Evolutionary conservation across 306 rosid species (phyloP).

Genomic region (Cicer chorassanicum): DNA sequence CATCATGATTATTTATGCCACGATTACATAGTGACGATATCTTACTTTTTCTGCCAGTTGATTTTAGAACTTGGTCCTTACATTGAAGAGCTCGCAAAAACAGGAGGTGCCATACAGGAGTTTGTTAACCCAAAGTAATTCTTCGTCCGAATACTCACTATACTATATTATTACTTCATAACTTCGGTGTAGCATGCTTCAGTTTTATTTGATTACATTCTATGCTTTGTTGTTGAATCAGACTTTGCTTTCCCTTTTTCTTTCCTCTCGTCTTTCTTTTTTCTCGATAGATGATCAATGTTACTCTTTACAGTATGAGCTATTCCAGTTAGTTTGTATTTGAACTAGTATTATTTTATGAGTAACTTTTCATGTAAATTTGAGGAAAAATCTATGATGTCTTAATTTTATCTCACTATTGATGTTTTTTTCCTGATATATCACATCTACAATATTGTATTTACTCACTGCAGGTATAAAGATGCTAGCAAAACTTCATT

Average conservation of each 20-base stretch:
- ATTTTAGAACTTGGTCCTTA: conserved; percentile 91
- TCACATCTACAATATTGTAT: conserved; percentile 18
- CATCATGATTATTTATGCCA: conserved; percentile 39
- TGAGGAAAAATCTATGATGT: conserved; percentile 22
- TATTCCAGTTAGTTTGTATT: conserved; percentile 14
- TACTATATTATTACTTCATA: conserved; percentile 32
- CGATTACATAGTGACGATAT: conserved; percentile 29
- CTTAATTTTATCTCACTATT: not conserved
- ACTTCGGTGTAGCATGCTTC: conserved; percentile 27
- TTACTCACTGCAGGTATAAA: conserved; percentile 72
- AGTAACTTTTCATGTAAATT: conserved; percentile 10
- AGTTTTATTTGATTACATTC: conserved; percentile 20
- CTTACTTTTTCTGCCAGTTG: conserved; percentile 62
- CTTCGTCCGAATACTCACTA: conserved; percentile 38
- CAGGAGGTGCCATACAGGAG: conserved; percentile 87
- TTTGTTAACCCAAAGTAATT: conserved; percentile 96
- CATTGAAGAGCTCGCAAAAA: conserved; percentile 87
- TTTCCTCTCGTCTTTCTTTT: not conserved
- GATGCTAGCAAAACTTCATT: conserved; percentile 92
- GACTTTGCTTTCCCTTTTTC: conserved; percentile 29
- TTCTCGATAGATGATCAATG: conserved; percentile 9
- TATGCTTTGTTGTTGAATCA: conserved; percentile 26
- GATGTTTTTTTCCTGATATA: not conserved
- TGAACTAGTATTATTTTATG: conserved; percentile 4
- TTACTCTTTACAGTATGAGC: not conserved